A percentile compares a stretch with the other conserved stretches of the same genome.
Evolutionary conservation across 371 early-diverging fungal species (phyloP).

Genomic region (Dichotomocladium elegans): DNA sequence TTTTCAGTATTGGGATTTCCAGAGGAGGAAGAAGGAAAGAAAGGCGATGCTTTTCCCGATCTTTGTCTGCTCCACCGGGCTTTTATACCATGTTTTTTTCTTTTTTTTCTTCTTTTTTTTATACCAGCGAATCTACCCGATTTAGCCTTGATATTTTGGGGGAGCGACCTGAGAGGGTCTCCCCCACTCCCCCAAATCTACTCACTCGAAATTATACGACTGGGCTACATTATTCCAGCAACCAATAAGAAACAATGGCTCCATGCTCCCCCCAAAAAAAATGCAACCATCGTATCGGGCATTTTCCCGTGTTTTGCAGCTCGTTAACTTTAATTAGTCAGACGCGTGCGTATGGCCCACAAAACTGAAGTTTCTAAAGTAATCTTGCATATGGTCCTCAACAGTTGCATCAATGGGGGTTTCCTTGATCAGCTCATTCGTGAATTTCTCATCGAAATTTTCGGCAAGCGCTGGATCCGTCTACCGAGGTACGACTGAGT

Average conservation of each 20-base stretch:
- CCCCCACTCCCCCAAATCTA: not conserved
- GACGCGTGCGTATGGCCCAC: constrained; percentile 27
- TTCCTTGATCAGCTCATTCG: constrained; percentile 35
- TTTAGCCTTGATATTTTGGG: too few relatives aligned
- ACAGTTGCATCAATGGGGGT: constrained; percentile 28
- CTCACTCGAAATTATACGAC: constrained; percentile 1
- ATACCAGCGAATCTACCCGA: too few relatives aligned
- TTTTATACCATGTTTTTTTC: constrained; percentile 1
- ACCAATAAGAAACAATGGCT: not conserved
- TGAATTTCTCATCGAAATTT: constrained; percentile 47
- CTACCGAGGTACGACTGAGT: constrained; percentile 15
- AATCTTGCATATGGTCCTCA: constrained; percentile 29
- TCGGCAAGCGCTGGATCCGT: constrained; percentile 44
- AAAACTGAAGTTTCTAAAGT: constrained; percentile 44
- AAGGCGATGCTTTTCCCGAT: not conserved
- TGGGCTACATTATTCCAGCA: not conserved
- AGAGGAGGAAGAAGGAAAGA: constrained; percentile 12
- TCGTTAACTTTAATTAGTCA: not conserved
- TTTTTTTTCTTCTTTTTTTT: not conserved
- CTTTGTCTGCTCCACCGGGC: not conserved
- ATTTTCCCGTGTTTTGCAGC: not conserved
- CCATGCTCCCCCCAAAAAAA: constrained; percentile 1
- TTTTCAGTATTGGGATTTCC: constrained; percentile 9
- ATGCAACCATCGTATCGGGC: not conserved
- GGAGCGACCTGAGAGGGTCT: not conserved